Base-by-base conservation (phyloP, 257 asterid genomes). In the Agastache rugosa region DNA sequence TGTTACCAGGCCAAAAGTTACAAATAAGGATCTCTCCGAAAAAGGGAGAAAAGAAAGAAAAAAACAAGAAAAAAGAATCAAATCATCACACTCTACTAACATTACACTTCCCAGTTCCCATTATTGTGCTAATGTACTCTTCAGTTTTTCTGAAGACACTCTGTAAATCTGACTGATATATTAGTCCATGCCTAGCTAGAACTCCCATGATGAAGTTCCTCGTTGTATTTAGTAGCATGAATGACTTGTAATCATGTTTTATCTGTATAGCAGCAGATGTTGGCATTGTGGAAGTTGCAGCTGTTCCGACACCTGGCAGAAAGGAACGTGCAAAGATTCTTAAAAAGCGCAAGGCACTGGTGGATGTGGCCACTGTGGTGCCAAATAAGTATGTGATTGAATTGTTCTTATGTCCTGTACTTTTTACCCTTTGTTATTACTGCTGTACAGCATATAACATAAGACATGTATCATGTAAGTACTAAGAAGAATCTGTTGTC, bases 301-400 rank as follows among this genome's bases (percentile, higher is more conserved):
- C 80, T 74, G 77, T 94, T 70, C 89, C 37, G 58, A 92, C 97
- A 60, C 97, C 99, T 17, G 96, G 93, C 61, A 60, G 81, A 64
- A 88, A 73, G 77, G 97, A 94, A 81, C 79, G 72, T 35, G 66
- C 75, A 6, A 86, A 76, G 62, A 78, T 82, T 80, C 72, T 62
- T 61, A 87, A 79, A 87, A 92, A 89, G 86, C 85, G 87, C 59
- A 92, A 83, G 80, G 67, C 83, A 73, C 20, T 81, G 69, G 51
- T 77, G 59, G 99, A 90, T 80, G 78, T 45, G 9, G 66, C 80
- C 71, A 45, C 79, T 16, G 79, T 83, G 62, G 25, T 94, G 63
- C 53, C 91, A 58, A 85, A 87, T 47, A 60, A 65, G 98, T 94
- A 87, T 7, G 87, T 68, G 54, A 76, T 62, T 16, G 12, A 25